Evolutionary conservation across 768 basidiomycete species (phyloP).

Genomic region (Tricholoma hemisulphureum): DNA sequence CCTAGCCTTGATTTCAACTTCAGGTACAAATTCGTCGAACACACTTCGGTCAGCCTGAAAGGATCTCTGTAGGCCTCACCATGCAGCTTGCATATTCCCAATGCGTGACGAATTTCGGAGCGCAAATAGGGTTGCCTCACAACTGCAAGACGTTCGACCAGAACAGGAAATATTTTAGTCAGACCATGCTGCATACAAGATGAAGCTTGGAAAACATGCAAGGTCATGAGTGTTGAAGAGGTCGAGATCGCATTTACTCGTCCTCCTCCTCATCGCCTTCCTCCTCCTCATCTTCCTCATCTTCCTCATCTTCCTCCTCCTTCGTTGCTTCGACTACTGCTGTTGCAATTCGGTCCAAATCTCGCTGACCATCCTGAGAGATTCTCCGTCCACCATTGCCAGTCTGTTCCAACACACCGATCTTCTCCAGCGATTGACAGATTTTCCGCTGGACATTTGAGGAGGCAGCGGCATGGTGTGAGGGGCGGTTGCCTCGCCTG

Average conservation of each 20-base stretch:
- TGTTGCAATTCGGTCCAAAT: slow-evolving; percentile 91
- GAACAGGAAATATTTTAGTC: slow-evolving; percentile 30
- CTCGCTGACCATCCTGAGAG: slow-evolving; percentile 94
- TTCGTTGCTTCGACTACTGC: slow-evolving; percentile 78
- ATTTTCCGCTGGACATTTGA: slow-evolving; percentile 90
- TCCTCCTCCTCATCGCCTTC: slow-evolving; percentile 57
- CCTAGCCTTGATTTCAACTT: too few species aligned
- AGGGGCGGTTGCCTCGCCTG: slow-evolving; percentile 94
- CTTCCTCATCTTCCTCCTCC: slow-evolving; percentile 74
- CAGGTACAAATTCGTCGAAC: too few species aligned
- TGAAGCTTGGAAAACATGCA: slow-evolving; percentile 39
- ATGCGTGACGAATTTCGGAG: too few species aligned
- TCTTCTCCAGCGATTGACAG: slow-evolving; percentile 97
- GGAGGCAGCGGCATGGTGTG: slow-evolving; percentile 87
- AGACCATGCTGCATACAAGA: slow-evolving; percentile 42
- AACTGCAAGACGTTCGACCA: background rate
- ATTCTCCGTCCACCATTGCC: slow-evolving; percentile 95
- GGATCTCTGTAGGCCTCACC: too few species aligned
- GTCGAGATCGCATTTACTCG: slow-evolving; percentile 35
- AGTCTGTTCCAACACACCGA: slow-evolving; percentile 93
- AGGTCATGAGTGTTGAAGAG: slow-evolving; percentile 30
- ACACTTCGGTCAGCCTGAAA: too few species aligned
- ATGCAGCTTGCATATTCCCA: too few species aligned
- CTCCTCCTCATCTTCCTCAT: slow-evolving; percentile 68
- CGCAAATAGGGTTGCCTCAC: background rate